Percentiles rank a stretch among this genome's conserved stretches.
Conservation (phyloP, 2,329 filamentous ascomycete genomes). For the Talaromyces amestolkiae region DNA sequence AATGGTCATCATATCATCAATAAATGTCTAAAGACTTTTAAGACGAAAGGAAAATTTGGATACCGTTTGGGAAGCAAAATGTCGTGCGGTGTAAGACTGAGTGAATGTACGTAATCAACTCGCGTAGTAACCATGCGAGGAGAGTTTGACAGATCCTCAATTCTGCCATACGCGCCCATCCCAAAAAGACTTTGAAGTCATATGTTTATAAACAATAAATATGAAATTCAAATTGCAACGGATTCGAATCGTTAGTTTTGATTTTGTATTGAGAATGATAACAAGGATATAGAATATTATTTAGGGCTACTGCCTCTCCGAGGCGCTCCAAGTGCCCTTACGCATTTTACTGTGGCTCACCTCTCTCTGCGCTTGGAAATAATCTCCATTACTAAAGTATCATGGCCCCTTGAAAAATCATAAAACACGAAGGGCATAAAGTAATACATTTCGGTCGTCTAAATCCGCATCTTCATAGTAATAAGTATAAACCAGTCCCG, state of each 20-base stretch:
- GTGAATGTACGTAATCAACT: background rate
- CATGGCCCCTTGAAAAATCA: background rate
- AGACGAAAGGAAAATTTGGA: no score
- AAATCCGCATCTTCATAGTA: background rate
- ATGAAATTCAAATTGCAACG: background rate
- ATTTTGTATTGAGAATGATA: background rate
- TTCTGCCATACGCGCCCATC: background rate
- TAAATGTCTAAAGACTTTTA: background rate
- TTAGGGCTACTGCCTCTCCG: background rate
- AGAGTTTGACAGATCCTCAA: background rate
- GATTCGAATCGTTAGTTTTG: background rate
- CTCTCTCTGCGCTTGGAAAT: background rate
- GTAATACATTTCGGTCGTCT: background rate
- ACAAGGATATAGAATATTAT: background rate
- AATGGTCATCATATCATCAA: background rate
- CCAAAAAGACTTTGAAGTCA: background rate
- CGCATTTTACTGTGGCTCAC: background rate
- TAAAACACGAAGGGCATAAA: background rate
- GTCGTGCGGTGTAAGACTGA: no score
- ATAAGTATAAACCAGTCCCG: background rate
- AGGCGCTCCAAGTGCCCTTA: background rate
- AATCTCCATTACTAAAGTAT: background rate
- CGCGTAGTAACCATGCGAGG: background rate
- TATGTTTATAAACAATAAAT: background rate
- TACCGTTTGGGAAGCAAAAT: no score